Conservation (phyloP, 192 early-diverging fungal species). For the Physocladia obscura region DNA sequence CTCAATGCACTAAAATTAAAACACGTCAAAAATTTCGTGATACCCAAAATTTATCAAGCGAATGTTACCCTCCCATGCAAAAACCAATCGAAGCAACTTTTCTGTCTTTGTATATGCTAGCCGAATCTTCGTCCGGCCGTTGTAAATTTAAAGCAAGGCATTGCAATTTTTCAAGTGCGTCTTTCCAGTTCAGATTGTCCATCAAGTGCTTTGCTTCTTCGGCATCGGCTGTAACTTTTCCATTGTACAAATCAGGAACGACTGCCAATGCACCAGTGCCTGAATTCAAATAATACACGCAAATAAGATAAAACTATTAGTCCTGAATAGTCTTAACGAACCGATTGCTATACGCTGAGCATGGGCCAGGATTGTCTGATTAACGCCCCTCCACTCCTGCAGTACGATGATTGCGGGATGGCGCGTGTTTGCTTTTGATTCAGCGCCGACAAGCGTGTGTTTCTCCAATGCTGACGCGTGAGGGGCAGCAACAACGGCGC, state of each 20-base stretch:
- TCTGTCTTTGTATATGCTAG: constrained; percentile 12
- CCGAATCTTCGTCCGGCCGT: constrained; percentile 16
- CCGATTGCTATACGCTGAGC: constrained; percentile 49
- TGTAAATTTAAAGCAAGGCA: neutral
- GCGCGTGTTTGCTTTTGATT: neutral
- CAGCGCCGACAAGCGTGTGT: constrained; percentile 18
- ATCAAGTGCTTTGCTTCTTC: constrained; percentile 55
- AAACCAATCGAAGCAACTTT: constrained; percentile 50
- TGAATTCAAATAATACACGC: neutral
- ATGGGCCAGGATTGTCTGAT: constrained; percentile 39
- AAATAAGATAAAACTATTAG: neutral
- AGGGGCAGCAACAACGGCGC: neutral
- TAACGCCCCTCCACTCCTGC: constrained; percentile 49
- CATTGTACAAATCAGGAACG: constrained; percentile 53
- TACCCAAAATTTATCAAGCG: no score
- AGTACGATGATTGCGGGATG: constrained; percentile 34
- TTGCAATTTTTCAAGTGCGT: constrained; percentile 24
- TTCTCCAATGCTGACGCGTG: neutral
- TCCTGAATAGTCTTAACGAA: neutral
- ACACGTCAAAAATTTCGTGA: no score
- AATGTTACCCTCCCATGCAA: constrained; percentile 53
- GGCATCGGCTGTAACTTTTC: constrained; percentile 42
- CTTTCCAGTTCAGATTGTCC: constrained; percentile 47
- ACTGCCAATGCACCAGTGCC: constrained; percentile 40
- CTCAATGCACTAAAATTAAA: constrained; percentile 35